Evolutionary conservation across 805 yeast genomes (phyloP), one percentile per base, ranked within the genome.

Genomic region (Yamadazyma insecticola): DNA sequence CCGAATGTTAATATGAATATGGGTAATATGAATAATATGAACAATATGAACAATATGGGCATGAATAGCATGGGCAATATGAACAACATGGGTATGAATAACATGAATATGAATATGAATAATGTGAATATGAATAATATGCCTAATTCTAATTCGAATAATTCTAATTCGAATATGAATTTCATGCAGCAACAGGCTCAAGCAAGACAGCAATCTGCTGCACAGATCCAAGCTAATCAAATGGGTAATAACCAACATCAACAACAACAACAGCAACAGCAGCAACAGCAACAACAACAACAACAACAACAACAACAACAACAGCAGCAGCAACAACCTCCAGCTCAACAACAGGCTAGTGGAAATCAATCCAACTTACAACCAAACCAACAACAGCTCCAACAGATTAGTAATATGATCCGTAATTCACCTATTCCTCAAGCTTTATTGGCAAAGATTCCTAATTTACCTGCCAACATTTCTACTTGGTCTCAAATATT

Each of bases 401-500:
- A 58, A 33, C 66, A 60, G 36, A 55, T 64, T 31, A 49, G 56
- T 26, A 52, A 54, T 29, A 51, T 70, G 41, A 66, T 84, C 50
- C 74, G 80, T 39, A 76, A 74, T 25, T 60, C 76, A 2, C 87
- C 85, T 3, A 85, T 88, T 30, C 95, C 95, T 1, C 73, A 72
- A 11, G 73, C 76, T 2, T 53, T 86, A 16, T 57, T 86, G 13
- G 66, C 71, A 32, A 74, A 74, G 45, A 72, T 86, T 28, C 94
- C 95, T 7, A 80, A 74, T 28, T 63, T 86, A 20, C 96, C 96
- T 0, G 79, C 80, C 10, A 81, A 78, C 29, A 79, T 79, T 17
- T 79, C 73, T 43, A 84, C 94, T 5, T 88, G 96, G 96, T 74
- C 76, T 14, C 84, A 78, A 50, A 76, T 86, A 17, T 75, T 78